Evolutionary conservation across 2,329 filamentous ascomycete genomes (phyloP).

Genomic region (Fusarium chuoi): DNA sequence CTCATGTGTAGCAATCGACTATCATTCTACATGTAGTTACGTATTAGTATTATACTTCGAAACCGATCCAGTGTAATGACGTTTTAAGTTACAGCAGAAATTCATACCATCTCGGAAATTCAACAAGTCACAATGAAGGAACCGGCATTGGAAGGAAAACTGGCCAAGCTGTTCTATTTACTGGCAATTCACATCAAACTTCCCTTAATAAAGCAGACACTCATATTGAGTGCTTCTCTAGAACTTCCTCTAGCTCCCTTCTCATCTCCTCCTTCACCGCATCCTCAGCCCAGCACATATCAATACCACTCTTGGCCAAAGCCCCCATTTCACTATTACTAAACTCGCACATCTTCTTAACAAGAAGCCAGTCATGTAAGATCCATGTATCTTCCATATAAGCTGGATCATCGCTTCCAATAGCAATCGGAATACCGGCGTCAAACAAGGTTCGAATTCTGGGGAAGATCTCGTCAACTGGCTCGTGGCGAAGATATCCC

Average conservation of each 20-base stretch:
- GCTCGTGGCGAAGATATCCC: slow-evolving; percentile 35
- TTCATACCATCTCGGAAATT: fast-evolving
- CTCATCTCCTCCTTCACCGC: background rate
- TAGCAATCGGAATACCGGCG: slow-evolving; percentile 70
- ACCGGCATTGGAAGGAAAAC: background rate
- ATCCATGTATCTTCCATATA: slow-evolving; percentile 72
- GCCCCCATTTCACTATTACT: slow-evolving; percentile 51
- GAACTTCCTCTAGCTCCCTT: background rate
- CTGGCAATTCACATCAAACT: background rate
- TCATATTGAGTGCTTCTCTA: background rate
- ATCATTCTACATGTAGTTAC: too few relatives aligned
- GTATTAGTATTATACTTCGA: background rate
- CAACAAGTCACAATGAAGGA: too few relatives aligned
- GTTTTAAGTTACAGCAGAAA: background rate
- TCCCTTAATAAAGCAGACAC: background rate
- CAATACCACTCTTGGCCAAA: slow-evolving; percentile 55
- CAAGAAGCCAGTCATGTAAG: slow-evolving; percentile 51
- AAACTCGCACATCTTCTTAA: slow-evolving; percentile 39
- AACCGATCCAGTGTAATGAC: fast-evolving
- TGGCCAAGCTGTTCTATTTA: fast-evolving
- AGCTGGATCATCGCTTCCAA: slow-evolving; percentile 78
- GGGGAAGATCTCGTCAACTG: slow-evolving; percentile 60
- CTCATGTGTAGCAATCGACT: background rate
- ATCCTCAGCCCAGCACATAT: slow-evolving; percentile 57
- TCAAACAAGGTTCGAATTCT: slow-evolving; percentile 63